These are phyloP conservation scores for Entomortierella parvispora DNA, from an alignment of 192 early-diverging fungal genomes.

Conservation along the genomic window DNA sequence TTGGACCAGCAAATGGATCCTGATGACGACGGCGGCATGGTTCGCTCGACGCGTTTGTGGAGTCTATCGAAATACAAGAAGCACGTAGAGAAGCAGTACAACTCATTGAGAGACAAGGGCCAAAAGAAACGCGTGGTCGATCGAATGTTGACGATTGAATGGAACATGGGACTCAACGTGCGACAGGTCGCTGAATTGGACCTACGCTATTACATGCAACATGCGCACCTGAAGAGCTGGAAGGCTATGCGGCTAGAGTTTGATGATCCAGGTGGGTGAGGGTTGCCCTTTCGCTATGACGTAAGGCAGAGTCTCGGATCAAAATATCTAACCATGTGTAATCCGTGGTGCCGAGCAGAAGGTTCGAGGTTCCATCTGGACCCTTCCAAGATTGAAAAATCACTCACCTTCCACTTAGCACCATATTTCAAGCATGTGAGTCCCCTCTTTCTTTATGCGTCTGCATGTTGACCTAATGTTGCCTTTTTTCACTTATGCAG, in stretches of 20 bases:
- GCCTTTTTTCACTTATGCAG: not conserved
- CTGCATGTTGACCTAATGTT: not conserved
- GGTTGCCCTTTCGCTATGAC: too few relatives aligned
- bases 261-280: slow-evolving; percentile 9
- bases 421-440: slow-evolving; percentile 55
- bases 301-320: not conserved
- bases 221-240: slow-evolving; percentile 49
- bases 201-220: slow-evolving; percentile 39
- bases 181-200: slow-evolving; percentile 55
- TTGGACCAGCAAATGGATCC: slow-evolving; percentile 15
- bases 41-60: not conserved
- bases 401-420: slow-evolving; percentile 24
- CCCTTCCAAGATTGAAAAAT: slow-evolving; percentile 27
- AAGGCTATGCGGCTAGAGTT: slow-evolving; percentile 37
- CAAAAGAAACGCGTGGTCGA: slow-evolving; percentile 29
- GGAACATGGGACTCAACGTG: slow-evolving; percentile 40
- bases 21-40: not conserved
- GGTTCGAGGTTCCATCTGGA: not conserved
- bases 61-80: slow-evolving; percentile 5
- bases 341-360: not conserved
- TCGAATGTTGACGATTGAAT: slow-evolving; percentile 25
- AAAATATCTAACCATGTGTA: not conserved
- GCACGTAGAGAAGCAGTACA: slow-evolving; percentile 15
- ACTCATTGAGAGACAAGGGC: slow-evolving; percentile 13
- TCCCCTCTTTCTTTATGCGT: not conserved